These are phyloP conservation scores for Talaromyces marneffei DNA, from an alignment of 2,329 filamentous ascomycete species.

Conservation along the genomic window DNA sequence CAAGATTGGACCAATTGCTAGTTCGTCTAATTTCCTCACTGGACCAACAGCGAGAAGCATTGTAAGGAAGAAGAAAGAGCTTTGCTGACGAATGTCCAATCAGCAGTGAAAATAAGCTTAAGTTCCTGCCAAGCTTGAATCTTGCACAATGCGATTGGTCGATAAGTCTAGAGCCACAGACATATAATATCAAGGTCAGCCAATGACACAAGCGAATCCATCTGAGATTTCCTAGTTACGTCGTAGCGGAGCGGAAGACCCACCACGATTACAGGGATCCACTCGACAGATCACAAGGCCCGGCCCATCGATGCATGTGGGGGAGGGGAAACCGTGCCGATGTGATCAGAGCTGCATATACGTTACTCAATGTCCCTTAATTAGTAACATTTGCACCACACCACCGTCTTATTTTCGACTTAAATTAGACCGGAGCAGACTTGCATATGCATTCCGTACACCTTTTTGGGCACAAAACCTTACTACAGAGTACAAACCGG, in stretches of 20 bases:
- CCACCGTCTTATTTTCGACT: too few species aligned
- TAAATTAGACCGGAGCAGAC: too few species aligned
- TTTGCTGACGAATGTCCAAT: background rate
- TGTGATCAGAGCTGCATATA: slow-evolving; percentile 14
- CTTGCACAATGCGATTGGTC: background rate
- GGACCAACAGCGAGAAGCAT: background rate
- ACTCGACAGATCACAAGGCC: slow-evolving; percentile 9
- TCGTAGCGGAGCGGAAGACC: slow-evolving; percentile 6
- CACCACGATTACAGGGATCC: background rate
- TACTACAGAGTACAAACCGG: background rate
- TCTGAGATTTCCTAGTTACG: background rate
- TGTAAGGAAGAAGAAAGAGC: background rate
- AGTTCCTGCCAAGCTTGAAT: slow-evolving; percentile 4
- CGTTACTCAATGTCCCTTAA: slow-evolving; percentile 4
- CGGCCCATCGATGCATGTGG: slow-evolving; percentile 4
- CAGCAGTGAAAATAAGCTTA: background rate
- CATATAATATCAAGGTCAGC: too few species aligned
- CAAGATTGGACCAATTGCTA: too few species aligned
- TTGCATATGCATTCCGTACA: background rate
- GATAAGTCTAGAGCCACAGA: too few species aligned
- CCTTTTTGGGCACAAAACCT: background rate
- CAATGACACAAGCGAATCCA: background rate
- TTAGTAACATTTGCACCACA: slow-evolving; percentile 5
- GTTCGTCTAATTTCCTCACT: background rate
- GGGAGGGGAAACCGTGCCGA: slow-evolving; percentile 1